Conservation (phyloP, 176 grass and related monocot genomes). For the Secale cereale region DNA sequence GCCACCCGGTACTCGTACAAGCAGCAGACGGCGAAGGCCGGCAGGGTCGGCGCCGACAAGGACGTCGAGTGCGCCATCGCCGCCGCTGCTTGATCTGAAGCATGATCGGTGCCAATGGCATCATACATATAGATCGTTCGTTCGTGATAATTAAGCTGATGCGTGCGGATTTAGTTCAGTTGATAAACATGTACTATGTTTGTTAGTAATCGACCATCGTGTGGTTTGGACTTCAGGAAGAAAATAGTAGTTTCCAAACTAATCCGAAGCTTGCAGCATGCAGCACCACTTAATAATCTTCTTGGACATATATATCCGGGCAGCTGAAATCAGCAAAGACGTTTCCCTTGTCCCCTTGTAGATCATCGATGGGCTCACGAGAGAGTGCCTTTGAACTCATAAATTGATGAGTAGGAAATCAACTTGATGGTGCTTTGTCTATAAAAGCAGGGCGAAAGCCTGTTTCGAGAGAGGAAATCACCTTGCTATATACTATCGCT, state of each 20-base stretch:
- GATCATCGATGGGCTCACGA: not conserved
- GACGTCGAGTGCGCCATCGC: conserved; percentile 7
- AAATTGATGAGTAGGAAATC: no score
- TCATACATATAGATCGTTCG: not conserved
- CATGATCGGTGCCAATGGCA: not conserved
- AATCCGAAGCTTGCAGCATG: not conserved
- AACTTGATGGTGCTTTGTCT: no score
- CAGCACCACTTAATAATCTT: not conserved
- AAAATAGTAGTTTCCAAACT: not conserved
- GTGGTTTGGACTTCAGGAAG: not conserved
- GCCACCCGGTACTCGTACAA: conserved; percentile 77
- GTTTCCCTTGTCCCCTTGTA: not conserved
- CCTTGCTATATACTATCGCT: no score
- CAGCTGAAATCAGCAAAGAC: not conserved
- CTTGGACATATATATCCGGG: not conserved
- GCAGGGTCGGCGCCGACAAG: conserved; percentile 32
- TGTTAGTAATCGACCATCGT: not conserved
- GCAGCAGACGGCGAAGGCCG: conserved; percentile 23
- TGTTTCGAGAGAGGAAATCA: no score
- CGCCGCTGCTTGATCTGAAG: not conserved
- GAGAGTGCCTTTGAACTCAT: no score
- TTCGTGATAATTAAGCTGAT: not conserved
- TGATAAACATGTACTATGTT: not conserved
- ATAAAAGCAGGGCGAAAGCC: no score
- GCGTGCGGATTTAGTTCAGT: not conserved